phyloP scores from a whole-genome alignment of 176 grass and related monocot genomes.

The Triticum urartu region DNA sequence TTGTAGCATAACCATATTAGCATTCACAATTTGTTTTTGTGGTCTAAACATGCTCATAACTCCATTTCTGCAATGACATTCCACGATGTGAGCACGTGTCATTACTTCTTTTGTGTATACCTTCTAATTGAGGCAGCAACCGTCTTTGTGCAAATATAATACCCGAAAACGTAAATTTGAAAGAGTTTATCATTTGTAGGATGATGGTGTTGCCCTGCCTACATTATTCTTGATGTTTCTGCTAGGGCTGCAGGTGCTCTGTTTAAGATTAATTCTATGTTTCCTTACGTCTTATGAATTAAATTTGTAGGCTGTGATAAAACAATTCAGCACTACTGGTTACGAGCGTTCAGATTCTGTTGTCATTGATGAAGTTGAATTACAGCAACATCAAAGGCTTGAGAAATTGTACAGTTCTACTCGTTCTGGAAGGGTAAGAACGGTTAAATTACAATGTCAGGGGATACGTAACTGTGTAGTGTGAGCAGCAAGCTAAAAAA shows the following conservation, averaged over 20 bases:
- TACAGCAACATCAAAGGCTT: constrained; percentile 90
- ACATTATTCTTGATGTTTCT: neutral
- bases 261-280: constrained; percentile 1
- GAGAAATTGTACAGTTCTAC: constrained; percentile 96
- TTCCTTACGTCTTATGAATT: constrained; percentile 31
- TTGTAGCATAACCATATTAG: neutral
- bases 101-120: neutral
- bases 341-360: constrained; percentile 81
- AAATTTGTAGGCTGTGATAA: constrained; percentile 89
- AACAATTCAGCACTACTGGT: constrained; percentile 86
- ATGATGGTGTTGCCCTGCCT: neutral
- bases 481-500: neutral
- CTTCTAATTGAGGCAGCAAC: constrained; percentile 1
- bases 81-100: neutral
- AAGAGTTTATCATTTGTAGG: neutral
- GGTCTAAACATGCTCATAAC: neutral
- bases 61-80: neutral
- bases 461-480: constrained; percentile 8
- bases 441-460: neutral
- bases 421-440: constrained; percentile 89
- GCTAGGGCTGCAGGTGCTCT: neutral
- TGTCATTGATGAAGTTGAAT: constrained; percentile 89
- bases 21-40: neutral
- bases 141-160: constrained; percentile 7
- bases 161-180: neutral